Percentiles rank a stretch among this genome's conserved stretches.
These are phyloP conservation scores for Penicillium expansum DNA, from an alignment of 2,329 filamentous ascomycete species.

Conservation along the genomic window DNA sequence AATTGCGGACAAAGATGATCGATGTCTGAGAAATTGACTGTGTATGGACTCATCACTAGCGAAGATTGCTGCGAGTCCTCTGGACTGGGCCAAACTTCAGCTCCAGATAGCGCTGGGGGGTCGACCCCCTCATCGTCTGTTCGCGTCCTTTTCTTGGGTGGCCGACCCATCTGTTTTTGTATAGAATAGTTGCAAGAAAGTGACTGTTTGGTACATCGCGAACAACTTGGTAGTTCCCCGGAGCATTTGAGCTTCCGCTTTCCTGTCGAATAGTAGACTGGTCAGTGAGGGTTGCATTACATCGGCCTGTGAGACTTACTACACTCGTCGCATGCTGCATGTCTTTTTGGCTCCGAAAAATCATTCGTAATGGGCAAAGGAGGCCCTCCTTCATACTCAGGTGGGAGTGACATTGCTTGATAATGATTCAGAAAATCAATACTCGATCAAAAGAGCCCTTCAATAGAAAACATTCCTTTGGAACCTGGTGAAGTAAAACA, in stretches of 20 bases:
- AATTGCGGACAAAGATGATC: constrained; percentile 29
- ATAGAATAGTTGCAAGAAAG: constrained; percentile 46
- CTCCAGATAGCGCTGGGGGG: constrained; percentile 12
- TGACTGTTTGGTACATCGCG: constrained; percentile 43
- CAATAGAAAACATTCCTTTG: background rate
- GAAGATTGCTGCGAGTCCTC: constrained; percentile 21
- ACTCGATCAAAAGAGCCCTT: background rate
- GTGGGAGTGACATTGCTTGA: constrained; percentile 8
- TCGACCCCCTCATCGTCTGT: constrained; percentile 28
- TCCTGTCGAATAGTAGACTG: constrained; percentile 29
- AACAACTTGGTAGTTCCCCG: constrained; percentile 44
- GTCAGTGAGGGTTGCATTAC: constrained; percentile 15
- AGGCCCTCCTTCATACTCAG: background rate
- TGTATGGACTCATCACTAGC: constrained; percentile 16
- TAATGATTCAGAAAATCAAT: constrained; percentile 3
- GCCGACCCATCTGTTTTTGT: constrained; percentile 50
- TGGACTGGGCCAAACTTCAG: constrained; percentile 25
- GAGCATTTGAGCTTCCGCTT: constrained; percentile 51
- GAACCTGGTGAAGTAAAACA: background rate
- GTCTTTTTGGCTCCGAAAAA: constrained; percentile 37
- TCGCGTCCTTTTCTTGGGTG: constrained; percentile 42
- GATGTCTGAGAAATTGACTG: constrained; percentile 21
- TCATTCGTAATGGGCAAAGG: constrained; percentile 1
- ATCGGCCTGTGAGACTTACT: constrained; percentile 34
- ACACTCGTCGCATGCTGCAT: constrained; percentile 51